Evolutionary conservation across 306 rosid species (phyloP).

Genomic region (Rosa multiflora): DNA sequence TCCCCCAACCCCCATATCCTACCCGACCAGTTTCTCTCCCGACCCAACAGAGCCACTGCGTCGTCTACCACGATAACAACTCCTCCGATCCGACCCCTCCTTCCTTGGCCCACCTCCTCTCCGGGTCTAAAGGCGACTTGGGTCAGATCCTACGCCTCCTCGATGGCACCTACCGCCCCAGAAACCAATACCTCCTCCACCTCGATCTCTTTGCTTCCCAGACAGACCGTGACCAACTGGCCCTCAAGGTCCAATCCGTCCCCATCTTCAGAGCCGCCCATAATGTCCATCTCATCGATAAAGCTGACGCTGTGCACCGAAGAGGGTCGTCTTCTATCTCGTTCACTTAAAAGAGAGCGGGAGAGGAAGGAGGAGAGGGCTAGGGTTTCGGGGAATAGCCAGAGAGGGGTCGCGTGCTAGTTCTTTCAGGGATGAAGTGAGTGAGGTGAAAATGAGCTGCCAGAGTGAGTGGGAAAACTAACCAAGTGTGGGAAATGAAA

Average conservation of each 20-base stretch:
- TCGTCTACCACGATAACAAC: conserved; percentile 37
- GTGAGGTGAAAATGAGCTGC: too few species aligned
- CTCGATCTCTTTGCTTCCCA: conserved; percentile 66
- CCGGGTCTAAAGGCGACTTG: conserved; percentile 62
- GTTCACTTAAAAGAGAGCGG: too few species aligned
- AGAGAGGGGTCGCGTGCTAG: too few species aligned
- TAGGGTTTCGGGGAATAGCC: too few species aligned
- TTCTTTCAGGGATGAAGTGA: too few species aligned
- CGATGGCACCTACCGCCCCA: conserved; percentile 56
- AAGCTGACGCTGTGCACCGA: conserved; percentile 61
- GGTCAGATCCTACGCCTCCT: conserved; percentile 61
- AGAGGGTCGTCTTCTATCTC: conserved; percentile 72
- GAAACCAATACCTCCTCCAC: conserved; percentile 76
- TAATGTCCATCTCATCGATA: conserved; percentile 78
- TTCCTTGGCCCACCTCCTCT: conserved; percentile 64
- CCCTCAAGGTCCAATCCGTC: too few species aligned
- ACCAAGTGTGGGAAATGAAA: too few species aligned
- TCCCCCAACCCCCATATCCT: not conserved
- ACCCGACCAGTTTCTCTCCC: conserved; percentile 78
- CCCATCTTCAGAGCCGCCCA: conserved; percentile 30
- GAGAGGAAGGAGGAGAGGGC: too few species aligned
- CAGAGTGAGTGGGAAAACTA: too few species aligned
- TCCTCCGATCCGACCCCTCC: conserved; percentile 8
- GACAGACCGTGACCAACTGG: conserved; percentile 31
- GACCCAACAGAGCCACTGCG: conserved; percentile 40